Evolutionary conservation across 2,329 filamentous ascomycete genomes (phyloP), one percentile per base, ranked within the genome.

Genomic region (Fusarium proliferatum): DNA sequence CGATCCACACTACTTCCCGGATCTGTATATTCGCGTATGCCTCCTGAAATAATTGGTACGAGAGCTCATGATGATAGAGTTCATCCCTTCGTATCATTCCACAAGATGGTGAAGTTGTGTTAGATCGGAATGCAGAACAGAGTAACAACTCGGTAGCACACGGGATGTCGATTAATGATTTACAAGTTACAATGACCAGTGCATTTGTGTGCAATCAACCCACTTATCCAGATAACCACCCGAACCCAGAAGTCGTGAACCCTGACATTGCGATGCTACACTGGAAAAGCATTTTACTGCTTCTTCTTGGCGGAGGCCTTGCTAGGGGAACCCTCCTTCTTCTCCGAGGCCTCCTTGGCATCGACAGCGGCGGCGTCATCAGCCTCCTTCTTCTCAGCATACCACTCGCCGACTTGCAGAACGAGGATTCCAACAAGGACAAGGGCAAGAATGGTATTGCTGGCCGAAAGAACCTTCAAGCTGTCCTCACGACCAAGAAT

Each of bases 361-460:
- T 80, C 86, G 82, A 86, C 84, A 76, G 92, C 87, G 80, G 90
- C 88, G 63, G 89, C 87, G 82, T 98, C 95, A 81, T 95, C 93
- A 79, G 88, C 88, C 83, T 98, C 95, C 85, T 97, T 97, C 80
- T 94, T 89, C 88, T 98, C 95, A 33, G 96, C 96, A 85, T 99
- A 99, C 96, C 96, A 98, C 88, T 98, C 94, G 16, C 96, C 96
- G 26, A 94, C 94, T 89, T 99, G 96, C 79, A 99, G 85, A 39
- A 98, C 94, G 74, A 99, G 82, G 15, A 99, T 94, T 9, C 96
- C 96, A 6, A 98, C 92, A 60, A 99, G 85, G 36, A 99, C 94
- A 49, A 99, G 88, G 41, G 96, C 96, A 64, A 98, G 84, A 80
- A 99, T 99, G 6, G 96, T 98, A 84, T 99, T 97, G 82, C 94